Base-by-base conservation (phyloP, 371 early-diverging fungal genomes). In the Entomophthora muscae region DNA sequence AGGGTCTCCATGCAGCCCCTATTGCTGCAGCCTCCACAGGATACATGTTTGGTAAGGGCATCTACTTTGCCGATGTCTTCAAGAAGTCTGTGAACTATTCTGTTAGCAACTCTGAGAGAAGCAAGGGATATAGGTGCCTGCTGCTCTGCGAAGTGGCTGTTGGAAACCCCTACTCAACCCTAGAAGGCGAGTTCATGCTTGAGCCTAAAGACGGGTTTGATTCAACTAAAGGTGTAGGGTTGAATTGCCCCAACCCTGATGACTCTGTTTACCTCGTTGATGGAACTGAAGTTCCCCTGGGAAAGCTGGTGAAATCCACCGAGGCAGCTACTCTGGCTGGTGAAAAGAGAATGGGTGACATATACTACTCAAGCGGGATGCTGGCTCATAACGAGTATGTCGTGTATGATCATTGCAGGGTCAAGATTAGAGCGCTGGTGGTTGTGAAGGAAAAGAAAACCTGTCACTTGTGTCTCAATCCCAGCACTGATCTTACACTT, bases 31-130 rank as follows among this genome's bases (percentile, higher is more conserved):
- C 83, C 0, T 75, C 70, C 17, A 76, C 77, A 0, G 84, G 83
- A 1, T 82, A 82, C 73, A 79, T 80, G 83, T 85, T 85, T 67
- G 85, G 83, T 42, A 85, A 85, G 64, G 84, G 83, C 2, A 76
- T 82, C 12, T 85, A 85, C 67, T 83, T 85, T 70, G 85, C 84
- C 0, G 82, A 85, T 68, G 76, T 76, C 72, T 81, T 81, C 30
- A 73, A 75, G 26, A 83, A 80, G 66, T 78, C 80, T 0, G 83
- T 83, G 55, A 80, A 81, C 70, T 85, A 85, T 67, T 83, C 63
- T 73, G 76, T 69, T 75, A 61, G 82, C 67, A 76, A 65, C 68
- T 74, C 80, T 2, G 63, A 26, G 31, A 63, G n/a, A 0, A 0
- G 0, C 0, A 67, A 72, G 63, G 64, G 69, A 33, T 72, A 73